Evolutionary conservation across 345 rosid species (phyloP).

Genomic region (Lepidium aucheri): DNA sequence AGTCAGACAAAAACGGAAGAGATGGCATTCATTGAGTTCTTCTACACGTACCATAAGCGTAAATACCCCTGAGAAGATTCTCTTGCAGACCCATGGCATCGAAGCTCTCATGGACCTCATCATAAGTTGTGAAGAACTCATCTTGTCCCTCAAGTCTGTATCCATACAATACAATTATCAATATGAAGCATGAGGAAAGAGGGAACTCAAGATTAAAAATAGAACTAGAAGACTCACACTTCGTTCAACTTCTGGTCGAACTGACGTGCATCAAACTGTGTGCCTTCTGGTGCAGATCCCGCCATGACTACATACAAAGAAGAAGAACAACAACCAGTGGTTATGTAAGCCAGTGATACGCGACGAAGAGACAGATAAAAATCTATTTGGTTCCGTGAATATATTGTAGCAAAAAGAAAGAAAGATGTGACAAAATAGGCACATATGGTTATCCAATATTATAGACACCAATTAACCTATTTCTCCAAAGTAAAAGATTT

Average conservation of each 20-base stretch:
- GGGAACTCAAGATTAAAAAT: not conserved
- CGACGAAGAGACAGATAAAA: not conserved
- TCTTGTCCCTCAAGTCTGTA: slow-evolving; percentile 52
- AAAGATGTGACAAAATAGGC: slow-evolving; percentile 20
- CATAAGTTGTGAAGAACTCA: slow-evolving; percentile 66
- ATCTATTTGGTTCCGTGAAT: not conserved
- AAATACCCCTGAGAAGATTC: slow-evolving; percentile 80
- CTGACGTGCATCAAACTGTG: slow-evolving; percentile 63
- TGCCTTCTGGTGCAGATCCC: slow-evolving; percentile 48
- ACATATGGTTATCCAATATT: slow-evolving; percentile 4
- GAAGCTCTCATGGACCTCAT: slow-evolving; percentile 63
- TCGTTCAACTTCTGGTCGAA: slow-evolving; percentile 62
- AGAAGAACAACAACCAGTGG: not conserved
- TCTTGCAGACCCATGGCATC: slow-evolving; percentile 76
- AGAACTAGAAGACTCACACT: slow-evolving; percentile 32
- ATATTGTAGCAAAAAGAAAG: too few species aligned
- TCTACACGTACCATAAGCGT: slow-evolving; percentile 52
- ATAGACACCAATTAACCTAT: slow-evolving; percentile 21
- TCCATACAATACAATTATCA: not conserved
- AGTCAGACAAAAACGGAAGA: not conserved
- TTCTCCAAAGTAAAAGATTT: not conserved
- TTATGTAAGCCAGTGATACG: not conserved
- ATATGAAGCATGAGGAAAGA: not conserved
- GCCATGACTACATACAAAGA: slow-evolving; percentile 50
- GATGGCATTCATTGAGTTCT: not conserved